phyloP scores from a whole-genome alignment of 1,284 basidiomycete genomes.

The Microbotryum silenes-acaulis region DNA sequence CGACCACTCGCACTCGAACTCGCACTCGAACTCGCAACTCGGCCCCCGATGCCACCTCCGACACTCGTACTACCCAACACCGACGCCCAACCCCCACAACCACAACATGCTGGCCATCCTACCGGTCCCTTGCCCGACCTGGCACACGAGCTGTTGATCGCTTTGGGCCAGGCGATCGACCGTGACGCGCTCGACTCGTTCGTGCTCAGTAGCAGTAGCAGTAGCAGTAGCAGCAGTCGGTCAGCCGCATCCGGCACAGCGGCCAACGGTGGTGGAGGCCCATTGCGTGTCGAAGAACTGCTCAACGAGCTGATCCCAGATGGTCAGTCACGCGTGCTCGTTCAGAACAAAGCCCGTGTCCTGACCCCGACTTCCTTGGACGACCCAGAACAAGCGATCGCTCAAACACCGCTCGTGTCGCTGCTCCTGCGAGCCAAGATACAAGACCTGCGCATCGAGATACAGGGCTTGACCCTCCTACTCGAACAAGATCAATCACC shows the following conservation, averaged over 20 bases:
- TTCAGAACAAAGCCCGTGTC: background rate
- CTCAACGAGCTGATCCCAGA: constrained; percentile 68
- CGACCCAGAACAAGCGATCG: constrained; percentile 39
- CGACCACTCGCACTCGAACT: too few species aligned
- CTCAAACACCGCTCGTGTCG: constrained; percentile 46
- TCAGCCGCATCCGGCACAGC: too few species aligned
- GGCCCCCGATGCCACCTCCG: constrained; percentile 12
- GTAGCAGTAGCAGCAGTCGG: too few species aligned
- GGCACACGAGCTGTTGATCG: constrained; percentile 24
- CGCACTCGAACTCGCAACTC: too few species aligned
- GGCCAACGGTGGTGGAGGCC: background rate
- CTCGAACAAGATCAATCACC: constrained; percentile 70
- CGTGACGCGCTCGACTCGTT: constrained; percentile 31
- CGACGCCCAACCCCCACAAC: background rate
- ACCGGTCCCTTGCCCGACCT: constrained; percentile 18
- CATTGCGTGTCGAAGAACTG: constrained; percentile 40
- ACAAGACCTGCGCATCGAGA: constrained; percentile 59
- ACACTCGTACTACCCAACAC: constrained; percentile 5
- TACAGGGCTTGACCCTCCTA: constrained; percentile 58
- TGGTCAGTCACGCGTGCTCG: constrained; percentile 47
- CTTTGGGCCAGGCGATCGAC: constrained; percentile 15
- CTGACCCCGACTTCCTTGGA: background rate
- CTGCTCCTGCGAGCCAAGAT: constrained; percentile 55
- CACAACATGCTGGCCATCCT: background rate
- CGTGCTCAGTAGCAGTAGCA: constrained; percentile 13